Base-by-base conservation (phyloP, 1,284 basidiomycete species). In the Mrakiaceae sp. region DNA sequence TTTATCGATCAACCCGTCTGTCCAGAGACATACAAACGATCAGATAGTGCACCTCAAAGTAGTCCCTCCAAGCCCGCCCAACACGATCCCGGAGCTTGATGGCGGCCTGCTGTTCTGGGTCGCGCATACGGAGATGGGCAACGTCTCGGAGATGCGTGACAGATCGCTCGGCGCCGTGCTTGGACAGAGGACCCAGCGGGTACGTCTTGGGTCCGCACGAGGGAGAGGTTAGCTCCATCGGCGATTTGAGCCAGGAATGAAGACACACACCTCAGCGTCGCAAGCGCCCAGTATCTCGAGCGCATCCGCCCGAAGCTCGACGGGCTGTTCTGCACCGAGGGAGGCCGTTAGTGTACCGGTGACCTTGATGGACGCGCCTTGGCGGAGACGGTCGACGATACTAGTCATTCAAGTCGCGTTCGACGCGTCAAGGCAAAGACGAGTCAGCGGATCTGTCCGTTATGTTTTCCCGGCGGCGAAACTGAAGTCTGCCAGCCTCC, bases 71-170 rank as follows among this genome's bases (percentile, higher is more conserved):
- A 58, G 76, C 83, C 46, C 81, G 79, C 68, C 79, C 78, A 2
- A 86, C 75, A 2, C 73, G 74, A 69, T 86, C 81, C 50, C 93
- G 81, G 3, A 92, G 77, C 39, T 90, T 82, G 59, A 95, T 78
- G 78, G 90, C 84, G 47, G 87, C 81, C 0, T 84, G 84, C 49
- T 84, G 84, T 2, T 80, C 77, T 16, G 83, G 79, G 7, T 88
- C 90, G 5, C 92, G 81, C n/a, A 87, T 81, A 7, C 93, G 84
- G 11, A 97, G 75, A 76, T 96, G 91, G 10, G 85, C 84, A 71
- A 91, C 81, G 66, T 91, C 87, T 5, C 92, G 82, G 40, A 95
- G 79, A 69, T 89, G 86, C 66, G 90, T 85, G 2, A 81, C 75
- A 0, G 88, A 82, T 14, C 89, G 79, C 27, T 63, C 42, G 3